A percentile compares a stretch with the other conserved stretches of the same genome.
These are phyloP conservation scores for Camillea tinctor DNA, from an alignment of 2,329 filamentous ascomycete species.

Conservation along the genomic window DNA sequence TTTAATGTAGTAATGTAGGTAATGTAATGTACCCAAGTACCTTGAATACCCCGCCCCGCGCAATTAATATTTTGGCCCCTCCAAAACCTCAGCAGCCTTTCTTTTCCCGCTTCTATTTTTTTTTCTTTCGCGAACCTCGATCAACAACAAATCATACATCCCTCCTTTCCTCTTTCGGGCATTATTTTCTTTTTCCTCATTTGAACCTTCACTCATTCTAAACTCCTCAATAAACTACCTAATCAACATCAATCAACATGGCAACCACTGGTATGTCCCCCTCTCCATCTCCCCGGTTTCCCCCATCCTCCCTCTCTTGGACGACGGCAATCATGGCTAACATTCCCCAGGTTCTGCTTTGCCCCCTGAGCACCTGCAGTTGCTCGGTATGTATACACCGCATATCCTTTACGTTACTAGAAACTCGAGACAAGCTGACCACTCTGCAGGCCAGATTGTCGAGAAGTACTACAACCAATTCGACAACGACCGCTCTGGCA, in stretches of 20 bases:
- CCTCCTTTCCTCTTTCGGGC: not conserved
- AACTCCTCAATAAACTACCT: not conserved
- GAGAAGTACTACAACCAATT: constrained; percentile 89
- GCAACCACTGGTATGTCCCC: not conserved
- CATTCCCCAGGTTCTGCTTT: not conserved
- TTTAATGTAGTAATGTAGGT: no score
- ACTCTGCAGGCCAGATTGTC: constrained; percentile 74
- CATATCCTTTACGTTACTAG: not conserved
- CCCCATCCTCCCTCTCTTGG: not conserved
- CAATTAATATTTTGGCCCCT: constrained; percentile 15
- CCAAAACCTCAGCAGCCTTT: constrained; percentile 19
- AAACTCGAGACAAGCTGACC: constrained; percentile 13
- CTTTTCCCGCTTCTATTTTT: constrained; percentile 4
- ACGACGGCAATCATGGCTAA: not conserved
- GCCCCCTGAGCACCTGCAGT: not conserved
- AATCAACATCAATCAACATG: not conserved
- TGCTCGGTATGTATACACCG: not conserved
- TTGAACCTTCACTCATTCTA: not conserved
- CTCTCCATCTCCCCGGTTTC: no score
- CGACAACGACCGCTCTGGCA: constrained; percentile 65
- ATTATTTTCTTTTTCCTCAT: no score
- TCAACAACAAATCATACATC: constrained; percentile 1
- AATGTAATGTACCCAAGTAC: not conserved
- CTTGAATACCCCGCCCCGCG: not conserved
- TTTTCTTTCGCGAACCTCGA: constrained; percentile 6